A percentile compares a stretch with the other conserved stretches of the same genome.
These are phyloP conservation scores for Setaria italica DNA, from an alignment of 202 grass and related monocot species.

Conservation along the genomic window DNA sequence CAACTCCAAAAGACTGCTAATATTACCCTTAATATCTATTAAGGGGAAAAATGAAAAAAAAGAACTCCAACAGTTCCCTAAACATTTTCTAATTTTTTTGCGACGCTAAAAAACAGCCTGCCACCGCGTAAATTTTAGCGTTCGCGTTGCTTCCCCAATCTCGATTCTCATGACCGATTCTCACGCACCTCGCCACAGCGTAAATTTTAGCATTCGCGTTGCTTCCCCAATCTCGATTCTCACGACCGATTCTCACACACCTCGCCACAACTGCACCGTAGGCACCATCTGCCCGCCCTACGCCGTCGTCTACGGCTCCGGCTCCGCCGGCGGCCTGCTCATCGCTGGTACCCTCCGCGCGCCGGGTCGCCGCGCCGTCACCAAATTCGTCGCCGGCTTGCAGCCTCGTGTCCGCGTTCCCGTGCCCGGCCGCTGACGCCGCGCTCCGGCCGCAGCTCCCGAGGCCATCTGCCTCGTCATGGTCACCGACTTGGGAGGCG, in stretches of 20 bases:
- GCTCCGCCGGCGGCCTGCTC: constrained; percentile 71
- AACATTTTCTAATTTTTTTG: too few relatives aligned
- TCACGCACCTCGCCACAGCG: too few relatives aligned
- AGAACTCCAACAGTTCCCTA: too few relatives aligned
- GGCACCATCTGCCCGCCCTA: constrained; percentile 70
- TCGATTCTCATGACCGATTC: too few relatives aligned
- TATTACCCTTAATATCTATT: too few relatives aligned
- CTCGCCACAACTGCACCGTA: constrained; percentile 3
- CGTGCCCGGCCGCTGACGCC: neutral
- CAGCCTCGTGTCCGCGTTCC: constrained; percentile 57
- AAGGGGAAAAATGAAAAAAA: too few relatives aligned
- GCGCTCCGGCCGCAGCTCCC: neutral
- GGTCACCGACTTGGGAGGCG: constrained; percentile 55
- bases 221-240: too few relatives aligned
- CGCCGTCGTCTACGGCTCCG: constrained; percentile 80
- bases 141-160: too few relatives aligned
- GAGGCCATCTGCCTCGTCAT: constrained; percentile 81
- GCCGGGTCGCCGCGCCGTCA: constrained; percentile 15
- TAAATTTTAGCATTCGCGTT: too few relatives aligned
- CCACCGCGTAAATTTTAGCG: too few relatives aligned
- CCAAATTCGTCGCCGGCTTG: constrained; percentile 62
- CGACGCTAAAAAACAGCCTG: too few relatives aligned
- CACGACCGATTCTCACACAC: neutral
- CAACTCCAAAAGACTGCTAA: too few relatives aligned
- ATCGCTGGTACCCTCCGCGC: constrained; percentile 64